Conservation (phyloP, 495 filamentous ascomycete species). For the Trichoderma erinaceum region DNA sequence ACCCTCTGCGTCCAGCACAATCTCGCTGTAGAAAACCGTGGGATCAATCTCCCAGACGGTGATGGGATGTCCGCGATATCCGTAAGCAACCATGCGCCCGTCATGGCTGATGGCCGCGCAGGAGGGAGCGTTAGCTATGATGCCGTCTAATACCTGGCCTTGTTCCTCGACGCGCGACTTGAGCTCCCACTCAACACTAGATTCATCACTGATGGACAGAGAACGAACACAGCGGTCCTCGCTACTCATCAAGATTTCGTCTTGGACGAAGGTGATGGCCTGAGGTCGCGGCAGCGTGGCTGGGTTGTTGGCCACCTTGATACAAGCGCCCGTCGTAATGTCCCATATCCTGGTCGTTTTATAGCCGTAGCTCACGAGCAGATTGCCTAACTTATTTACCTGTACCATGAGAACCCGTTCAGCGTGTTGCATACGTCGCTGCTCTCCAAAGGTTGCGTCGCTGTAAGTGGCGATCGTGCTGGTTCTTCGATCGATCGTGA, state of each 20-base stretch:
- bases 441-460: conserved; percentile 15
- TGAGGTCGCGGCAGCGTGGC: neutral
- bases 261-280: neutral
- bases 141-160: neutral
- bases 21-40: conserved; percentile 1
- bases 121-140: neutral
- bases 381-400: neutral
- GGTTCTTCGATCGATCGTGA: conserved; percentile 5
- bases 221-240: neutral
- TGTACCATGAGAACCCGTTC: conserved; percentile 8
- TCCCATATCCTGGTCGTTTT: conserved; percentile 17
- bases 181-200: neutral
- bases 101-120: conserved; percentile 19
- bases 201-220: neutral
- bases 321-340: conserved; percentile 5
- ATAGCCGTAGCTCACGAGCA: conserved; percentile 15
- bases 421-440: conserved; percentile 3
- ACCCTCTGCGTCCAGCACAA: neutral
- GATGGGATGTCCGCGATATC: conserved; percentile 18
- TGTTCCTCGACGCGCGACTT: conserved; percentile 2
- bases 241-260: neutral
- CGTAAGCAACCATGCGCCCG: conserved; percentile 16
- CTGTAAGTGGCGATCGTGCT: conserved; percentile 2
- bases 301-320: neutral
- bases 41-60: conserved; percentile 18